Evolutionary conservation across 2,329 filamentous ascomycete species (phyloP), one percentile per base, ranked within the genome.

Genomic region (Fusarium palustre): DNA sequence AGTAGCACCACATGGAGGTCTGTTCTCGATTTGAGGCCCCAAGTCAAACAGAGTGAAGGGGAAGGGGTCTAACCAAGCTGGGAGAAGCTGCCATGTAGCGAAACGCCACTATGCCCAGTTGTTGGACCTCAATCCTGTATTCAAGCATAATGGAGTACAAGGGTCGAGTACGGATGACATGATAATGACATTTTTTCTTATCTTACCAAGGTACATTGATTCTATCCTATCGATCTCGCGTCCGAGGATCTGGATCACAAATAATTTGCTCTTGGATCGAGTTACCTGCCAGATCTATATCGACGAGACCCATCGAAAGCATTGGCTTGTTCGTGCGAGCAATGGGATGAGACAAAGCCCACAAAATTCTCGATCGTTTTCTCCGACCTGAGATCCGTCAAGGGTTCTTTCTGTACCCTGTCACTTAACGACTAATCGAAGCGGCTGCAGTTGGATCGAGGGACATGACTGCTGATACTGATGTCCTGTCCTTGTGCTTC

Each of bases 311-410:
- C 25, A 52, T 64, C 46, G 24, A 59, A 31, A 16, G 31, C 16
- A 31, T 16, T n/a, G n/a, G 38, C 20, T 22, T 46, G n/a, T 42
- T 10, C 43, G 36, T 59, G 25, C 18, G 30, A 43, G 47, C 30
- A 31, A 34, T 46, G 42, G 65, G 8, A 60, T 39, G 41, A 55
- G 61, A 65, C 47, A 48, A 18, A 49, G 31, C 52, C 54, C 36
- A 49, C 28, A 36, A 42, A 24, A 39, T 12, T 18, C 28, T 28
- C 62, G 54, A 66, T 65, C 47, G 22, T 60, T 65, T 60, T 66
- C 61, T 65, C 62, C 62, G 62, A 66, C 41, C 36, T 47, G 25
- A 63, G 58, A 43, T 60, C 39, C 13, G 12, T 13, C 25, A 16
- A 33, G 25, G 46, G 36, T 54, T 41, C 53, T 41, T 24, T 20